These are phyloP conservation scores for Sclerotinia nivalis DNA, from an alignment of 2,329 filamentous ascomycete species.

Conservation along the genomic window DNA sequence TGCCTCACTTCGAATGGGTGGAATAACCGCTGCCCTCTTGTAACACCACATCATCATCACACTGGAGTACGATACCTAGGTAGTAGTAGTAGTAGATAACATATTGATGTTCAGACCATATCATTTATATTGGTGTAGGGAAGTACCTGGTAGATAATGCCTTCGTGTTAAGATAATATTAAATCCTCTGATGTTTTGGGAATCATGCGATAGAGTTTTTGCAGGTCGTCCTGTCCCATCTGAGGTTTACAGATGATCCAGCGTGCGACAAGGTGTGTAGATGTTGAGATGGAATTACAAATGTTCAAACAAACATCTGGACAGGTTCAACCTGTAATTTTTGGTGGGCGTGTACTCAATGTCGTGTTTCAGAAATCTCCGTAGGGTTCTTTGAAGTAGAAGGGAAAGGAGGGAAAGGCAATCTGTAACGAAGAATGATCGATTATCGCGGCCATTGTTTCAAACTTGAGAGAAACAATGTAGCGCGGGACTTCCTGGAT, in stretches of 20 bases:
- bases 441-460: conserved; percentile 6
- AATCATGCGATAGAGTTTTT: neutral
- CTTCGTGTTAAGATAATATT: neutral
- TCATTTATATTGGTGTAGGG: neutral
- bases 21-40: neutral
- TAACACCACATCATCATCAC: neutral
- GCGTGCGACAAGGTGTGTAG: neutral
- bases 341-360: neutral
- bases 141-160: neutral
- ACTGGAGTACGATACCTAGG: neutral
- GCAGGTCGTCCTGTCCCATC: neutral
- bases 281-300: neutral
- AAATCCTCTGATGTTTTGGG: conserved; percentile 8
- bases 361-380: neutral
- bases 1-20: neutral
- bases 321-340: neutral
- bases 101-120: too few relatives aligned
- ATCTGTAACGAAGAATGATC: conserved; percentile 14
- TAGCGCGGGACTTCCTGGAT: neutral
- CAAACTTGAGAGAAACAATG: conserved; percentile 4
- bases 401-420: neutral
- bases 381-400: neutral
- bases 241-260: neutral
- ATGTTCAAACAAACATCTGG: conserved; percentile 8
- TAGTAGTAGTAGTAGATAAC: too few relatives aligned